These are phyloP conservation scores for Ceratonia siliqua DNA, from an alignment of 306 rosid species.

Conservation along the genomic window DNA sequence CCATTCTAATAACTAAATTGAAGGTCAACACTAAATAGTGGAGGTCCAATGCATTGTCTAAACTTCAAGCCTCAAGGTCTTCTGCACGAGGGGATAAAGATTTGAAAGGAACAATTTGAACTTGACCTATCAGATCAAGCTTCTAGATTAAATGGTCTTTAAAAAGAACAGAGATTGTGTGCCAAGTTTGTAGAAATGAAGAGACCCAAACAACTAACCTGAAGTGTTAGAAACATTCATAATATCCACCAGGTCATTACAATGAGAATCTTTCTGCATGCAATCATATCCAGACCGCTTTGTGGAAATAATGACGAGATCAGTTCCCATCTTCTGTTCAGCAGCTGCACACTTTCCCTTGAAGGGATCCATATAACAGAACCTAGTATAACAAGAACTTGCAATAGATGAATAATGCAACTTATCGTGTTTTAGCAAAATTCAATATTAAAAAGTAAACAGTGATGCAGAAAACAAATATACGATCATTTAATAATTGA, in stretches of 20 bases:
- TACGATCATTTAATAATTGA: neutral
- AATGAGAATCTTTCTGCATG: conserved; percentile 7
- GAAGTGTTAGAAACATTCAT: conserved; percentile 9
- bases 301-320: conserved; percentile 42
- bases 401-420: neutral
- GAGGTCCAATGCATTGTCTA: neutral
- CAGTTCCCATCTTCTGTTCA: conserved; percentile 42
- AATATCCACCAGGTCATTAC: conserved; percentile 7
- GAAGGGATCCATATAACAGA: conserved; percentile 57
- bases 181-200: neutral
- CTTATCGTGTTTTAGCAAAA: neutral
- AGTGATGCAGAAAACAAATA: neutral
- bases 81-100: neutral
- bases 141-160: neutral
- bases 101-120: neutral
- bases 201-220: conserved; percentile 32
- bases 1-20: conserved; percentile 3
- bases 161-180: neutral
- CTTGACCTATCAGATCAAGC: neutral
- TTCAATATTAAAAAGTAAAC: neutral
- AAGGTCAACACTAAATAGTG: neutral
- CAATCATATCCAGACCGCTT: conserved; percentile 43
- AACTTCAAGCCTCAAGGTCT: neutral
- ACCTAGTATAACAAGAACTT: conserved; percentile 42
- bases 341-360: conserved; percentile 41